Conservation (phyloP, 345 rosid species). For the Stellera chamaejasme region DNA sequence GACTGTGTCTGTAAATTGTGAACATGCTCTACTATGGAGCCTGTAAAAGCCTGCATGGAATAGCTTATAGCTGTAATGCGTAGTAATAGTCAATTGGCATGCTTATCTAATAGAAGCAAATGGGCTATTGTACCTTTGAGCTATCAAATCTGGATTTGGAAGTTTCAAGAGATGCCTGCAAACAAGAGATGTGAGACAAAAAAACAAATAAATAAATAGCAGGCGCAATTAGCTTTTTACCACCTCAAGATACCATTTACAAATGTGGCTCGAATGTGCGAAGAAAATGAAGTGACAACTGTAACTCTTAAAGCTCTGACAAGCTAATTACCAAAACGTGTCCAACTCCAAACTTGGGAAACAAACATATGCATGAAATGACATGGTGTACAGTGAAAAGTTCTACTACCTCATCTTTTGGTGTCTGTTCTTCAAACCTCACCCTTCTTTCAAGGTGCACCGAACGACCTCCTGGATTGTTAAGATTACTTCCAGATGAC, state of each 20-base stretch:
- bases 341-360: too few relatives aligned
- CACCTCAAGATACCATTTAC: too few relatives aligned
- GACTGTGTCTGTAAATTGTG: conserved; percentile 22
- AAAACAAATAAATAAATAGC: too few relatives aligned
- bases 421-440: conserved; percentile 13
- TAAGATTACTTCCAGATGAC: neutral
- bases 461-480: conserved; percentile 12
- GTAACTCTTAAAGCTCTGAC: neutral
- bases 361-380: neutral
- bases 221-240: too few relatives aligned
- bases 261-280: neutral
- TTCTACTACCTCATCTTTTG: conserved; percentile 24
- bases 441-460: conserved; percentile 18
- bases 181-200: conserved; percentile 1
- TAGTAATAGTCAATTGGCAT: neutral
- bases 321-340: too few relatives aligned
- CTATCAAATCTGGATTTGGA: conserved; percentile 31
- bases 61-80: neutral
- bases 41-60: conserved; percentile 60
- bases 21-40: conserved; percentile 58
- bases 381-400: neutral
- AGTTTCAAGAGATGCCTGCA: conserved; percentile 35
- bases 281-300: neutral
- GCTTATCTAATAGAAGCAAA: neutral
- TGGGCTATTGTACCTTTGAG: conserved; percentile 29